These are phyloP conservation scores for Pleomassaria siparia DNA, from an alignment of 2,329 filamentous ascomycete genomes.

Conservation along the genomic window DNA sequence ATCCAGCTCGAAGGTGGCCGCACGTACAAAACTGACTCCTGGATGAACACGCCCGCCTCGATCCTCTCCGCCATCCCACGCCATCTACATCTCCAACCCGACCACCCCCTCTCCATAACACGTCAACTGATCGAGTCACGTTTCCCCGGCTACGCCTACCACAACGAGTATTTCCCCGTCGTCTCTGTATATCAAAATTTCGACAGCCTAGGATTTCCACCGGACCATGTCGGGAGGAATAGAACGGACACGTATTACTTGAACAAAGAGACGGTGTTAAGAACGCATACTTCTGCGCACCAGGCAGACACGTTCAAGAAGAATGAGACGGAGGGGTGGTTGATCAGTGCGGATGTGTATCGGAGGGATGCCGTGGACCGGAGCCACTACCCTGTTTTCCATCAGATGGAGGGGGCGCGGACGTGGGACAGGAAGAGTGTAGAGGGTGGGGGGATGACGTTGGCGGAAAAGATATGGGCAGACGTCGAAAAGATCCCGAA, in stretches of 20 bases:
- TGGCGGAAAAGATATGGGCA: constrained; percentile 66
- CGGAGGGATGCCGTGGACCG: constrained; percentile 91
- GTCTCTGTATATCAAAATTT: constrained; percentile 89
- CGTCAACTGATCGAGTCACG: constrained; percentile 88
- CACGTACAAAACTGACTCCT: constrained; percentile 69
- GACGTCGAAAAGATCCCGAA: constrained; percentile 72
- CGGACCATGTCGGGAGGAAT: constrained; percentile 83
- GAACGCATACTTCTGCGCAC: constrained; percentile 94
- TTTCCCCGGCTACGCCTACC: constrained; percentile 75
- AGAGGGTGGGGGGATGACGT: constrained; percentile 42
- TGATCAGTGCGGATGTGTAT: constrained; percentile 94
- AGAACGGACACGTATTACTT: constrained; percentile 95
- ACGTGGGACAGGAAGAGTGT: constrained; percentile 77
- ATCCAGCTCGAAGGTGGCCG: no score
- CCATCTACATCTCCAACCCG: constrained; percentile 82
- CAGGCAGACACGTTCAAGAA: constrained; percentile 79
- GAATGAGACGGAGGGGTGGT: constrained; percentile 75
- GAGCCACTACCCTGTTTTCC: constrained; percentile 94
- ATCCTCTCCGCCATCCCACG: constrained; percentile 75
- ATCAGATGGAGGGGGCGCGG: constrained; percentile 96
- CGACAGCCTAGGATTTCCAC: constrained; percentile 89
- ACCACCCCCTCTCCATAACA: constrained; percentile 90
- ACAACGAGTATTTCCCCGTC: constrained; percentile 79
- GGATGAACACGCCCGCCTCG: constrained; percentile 80
- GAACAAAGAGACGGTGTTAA: constrained; percentile 77